phyloP scores from a whole-genome alignment of 2,329 filamentous ascomycete species.

The Albophoma yamanashiensis region DNA sequence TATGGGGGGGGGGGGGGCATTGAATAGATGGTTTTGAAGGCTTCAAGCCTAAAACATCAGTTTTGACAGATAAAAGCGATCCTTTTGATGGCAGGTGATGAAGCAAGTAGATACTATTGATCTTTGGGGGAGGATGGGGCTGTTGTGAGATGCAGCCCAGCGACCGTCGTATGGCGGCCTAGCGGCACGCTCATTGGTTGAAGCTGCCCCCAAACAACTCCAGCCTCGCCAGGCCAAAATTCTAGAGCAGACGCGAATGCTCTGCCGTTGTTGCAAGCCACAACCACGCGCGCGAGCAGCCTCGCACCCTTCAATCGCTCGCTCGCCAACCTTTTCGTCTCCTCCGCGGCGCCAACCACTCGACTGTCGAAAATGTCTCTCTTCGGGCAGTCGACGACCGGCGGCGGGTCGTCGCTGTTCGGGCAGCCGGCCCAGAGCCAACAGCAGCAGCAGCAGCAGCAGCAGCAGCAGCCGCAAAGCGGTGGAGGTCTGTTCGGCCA shows the following conservation, averaged over 20 bases:
- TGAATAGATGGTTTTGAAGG: neutral
- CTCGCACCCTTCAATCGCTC: constrained; percentile 1
- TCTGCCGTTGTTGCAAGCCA: neutral
- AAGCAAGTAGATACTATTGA: neutral
- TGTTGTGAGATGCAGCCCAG: neutral
- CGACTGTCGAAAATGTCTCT: constrained; percentile 18
- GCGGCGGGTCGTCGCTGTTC: constrained; percentile 12
- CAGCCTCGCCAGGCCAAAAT: constrained; percentile 21
- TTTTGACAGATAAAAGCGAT: neutral
- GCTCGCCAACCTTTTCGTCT: neutral
- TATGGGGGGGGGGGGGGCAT: too few species aligned
- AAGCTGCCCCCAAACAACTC: constrained; percentile 17
- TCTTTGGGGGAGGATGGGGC: neutral
- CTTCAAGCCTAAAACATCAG: neutral
- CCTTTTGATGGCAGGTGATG: neutral
- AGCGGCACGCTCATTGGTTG: constrained; percentile 18
- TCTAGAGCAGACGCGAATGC: constrained; percentile 14
- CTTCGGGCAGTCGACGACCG: constrained; percentile 19
- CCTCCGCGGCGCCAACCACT: neutral
- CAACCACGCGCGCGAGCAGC: constrained; percentile 5
- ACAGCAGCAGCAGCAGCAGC: constrained; percentile 8
- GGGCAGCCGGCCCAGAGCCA: constrained; percentile 8
- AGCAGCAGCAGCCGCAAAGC: constrained; percentile 7
- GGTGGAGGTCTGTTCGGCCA: constrained; percentile 24
- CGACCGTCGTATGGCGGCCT: neutral